Conservation (phyloP, 257 asterid genomes). For the Salvia splendens region DNA sequence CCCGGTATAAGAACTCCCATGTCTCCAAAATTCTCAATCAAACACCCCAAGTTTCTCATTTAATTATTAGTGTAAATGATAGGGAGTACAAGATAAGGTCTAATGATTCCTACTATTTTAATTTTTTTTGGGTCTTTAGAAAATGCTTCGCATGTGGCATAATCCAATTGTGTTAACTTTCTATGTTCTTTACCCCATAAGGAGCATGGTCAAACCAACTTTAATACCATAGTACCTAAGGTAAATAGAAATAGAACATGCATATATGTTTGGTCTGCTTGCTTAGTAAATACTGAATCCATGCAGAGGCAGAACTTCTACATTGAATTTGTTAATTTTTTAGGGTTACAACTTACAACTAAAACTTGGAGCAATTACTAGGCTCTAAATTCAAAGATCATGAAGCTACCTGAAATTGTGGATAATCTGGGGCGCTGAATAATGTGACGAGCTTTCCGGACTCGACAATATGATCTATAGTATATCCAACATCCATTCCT, state of each 20-base stretch:
- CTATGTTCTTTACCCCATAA: background rate
- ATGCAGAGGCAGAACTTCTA: conserved; percentile 12
- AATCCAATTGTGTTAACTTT: background rate
- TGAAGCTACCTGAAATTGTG: conserved; percentile 85
- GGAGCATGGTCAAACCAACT: background rate
- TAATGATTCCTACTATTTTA: background rate
- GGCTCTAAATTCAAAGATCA: conserved; percentile 20
- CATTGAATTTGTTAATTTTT: background rate
- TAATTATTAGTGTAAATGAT: conserved; percentile 12
- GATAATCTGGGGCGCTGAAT: conserved; percentile 99
- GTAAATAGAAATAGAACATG: conserved; percentile 10
- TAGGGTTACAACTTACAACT: background rate
- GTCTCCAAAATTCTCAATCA: background rate
- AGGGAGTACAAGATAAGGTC: conserved; percentile 1
- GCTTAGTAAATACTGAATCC: conserved; percentile 1
- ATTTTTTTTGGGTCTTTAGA: background rate
- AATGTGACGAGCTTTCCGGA: conserved; percentile 88
- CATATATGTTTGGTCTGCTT: background rate
- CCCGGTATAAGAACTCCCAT: background rate
- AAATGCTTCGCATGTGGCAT: background rate
- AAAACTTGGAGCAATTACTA: background rate
- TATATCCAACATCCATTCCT: conserved; percentile 85
- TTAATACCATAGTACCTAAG: background rate
- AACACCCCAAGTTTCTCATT: conserved; percentile 25
- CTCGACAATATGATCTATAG: conserved; percentile 80